Evolutionary conservation across 768 basidiomycete species (phyloP), one percentile per base, ranked within the genome.

Genomic region (Termitomyces sp.): DNA sequence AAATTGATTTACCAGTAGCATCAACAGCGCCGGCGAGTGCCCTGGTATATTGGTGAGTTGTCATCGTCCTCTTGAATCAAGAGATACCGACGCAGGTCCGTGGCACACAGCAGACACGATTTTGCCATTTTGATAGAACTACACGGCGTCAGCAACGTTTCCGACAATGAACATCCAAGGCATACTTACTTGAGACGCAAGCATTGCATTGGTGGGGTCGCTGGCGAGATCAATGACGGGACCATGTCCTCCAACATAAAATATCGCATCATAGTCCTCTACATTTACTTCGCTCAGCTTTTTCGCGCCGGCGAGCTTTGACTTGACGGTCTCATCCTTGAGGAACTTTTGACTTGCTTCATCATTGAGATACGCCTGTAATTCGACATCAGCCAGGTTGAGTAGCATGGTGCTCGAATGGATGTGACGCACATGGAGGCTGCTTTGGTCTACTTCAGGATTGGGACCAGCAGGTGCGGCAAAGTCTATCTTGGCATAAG

Each of bases 171-270:
- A 22, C 40, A 3, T 22, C 10, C 19, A 32, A 14, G 35, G 12
- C 10, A 5, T 17, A 67, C 74, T 56, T 62, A 81, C 86, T 56
- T 83, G 70, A 22, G 77, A 78, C 26, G 79, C 80, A 47, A 91
- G 73, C 60, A 78, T 75, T 59, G 73, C 76, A 65, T 87, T 86
- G 42, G 70, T 67, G 2, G 75, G 66, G 66, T 90, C 82, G 11
- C 59, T 60, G 2, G 88, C 70, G 38, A 92, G 77, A 67, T 92
- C 90, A 44, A 92, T 73, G 37, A 85, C 80, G 12, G 90, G 88
- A 0, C 88, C 88, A 63, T 90, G 87, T 32, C 90, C 89, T 41
- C 90, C 90, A 53, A 88, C 78, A 64, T 88, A 89, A 70, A 87
- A 90, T 53, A 93, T 72, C 14, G 84, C 90, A 51, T 78, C 83